phyloP scores from a whole-genome alignment of 2,329 filamentous ascomycete species.

The Diaporthe vaccinii region DNA sequence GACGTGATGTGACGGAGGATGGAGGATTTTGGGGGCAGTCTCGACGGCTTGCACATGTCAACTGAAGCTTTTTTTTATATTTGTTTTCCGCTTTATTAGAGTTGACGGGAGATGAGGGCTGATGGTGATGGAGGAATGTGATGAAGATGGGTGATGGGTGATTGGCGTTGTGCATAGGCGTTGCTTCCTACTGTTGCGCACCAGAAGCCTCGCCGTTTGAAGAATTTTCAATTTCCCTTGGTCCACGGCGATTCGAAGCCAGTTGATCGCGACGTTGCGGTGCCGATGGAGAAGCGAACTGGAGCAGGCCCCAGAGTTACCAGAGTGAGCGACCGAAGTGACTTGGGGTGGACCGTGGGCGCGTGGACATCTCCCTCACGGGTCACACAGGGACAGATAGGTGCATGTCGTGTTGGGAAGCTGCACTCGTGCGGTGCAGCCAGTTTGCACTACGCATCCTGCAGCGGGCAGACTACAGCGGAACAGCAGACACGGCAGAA shows the following conservation, averaged over 20 bases:
- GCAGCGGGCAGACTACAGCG: neutral
- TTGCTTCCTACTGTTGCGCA: neutral
- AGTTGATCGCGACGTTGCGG: constrained; percentile 5
- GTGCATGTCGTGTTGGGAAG: constrained; percentile 19
- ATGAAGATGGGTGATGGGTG: neutral
- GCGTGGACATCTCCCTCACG: neutral
- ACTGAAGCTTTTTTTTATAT: neutral
- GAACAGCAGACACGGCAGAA: neutral
- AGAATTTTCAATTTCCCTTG: neutral
- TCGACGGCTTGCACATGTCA: constrained; percentile 5
- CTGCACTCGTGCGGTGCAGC: neutral
- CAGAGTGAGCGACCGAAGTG: neutral
- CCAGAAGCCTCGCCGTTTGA: neutral
- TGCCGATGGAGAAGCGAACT: constrained; percentile 10
- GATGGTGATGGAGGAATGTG: neutral
- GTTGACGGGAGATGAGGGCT: neutral
- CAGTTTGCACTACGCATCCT: constrained; percentile 5
- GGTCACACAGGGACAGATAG: neutral
- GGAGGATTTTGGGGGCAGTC: neutral
- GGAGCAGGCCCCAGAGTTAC: neutral
- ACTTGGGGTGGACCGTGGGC: constrained; percentile 2
- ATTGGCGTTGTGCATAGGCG: neutral
- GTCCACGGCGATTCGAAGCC: neutral
- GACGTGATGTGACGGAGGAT: constrained; percentile 22
- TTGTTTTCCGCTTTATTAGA: neutral